phyloP scores from a whole-genome alignment of 2,329 filamentous ascomycete species.

The Pseudogymnoascus sp. region DNA sequence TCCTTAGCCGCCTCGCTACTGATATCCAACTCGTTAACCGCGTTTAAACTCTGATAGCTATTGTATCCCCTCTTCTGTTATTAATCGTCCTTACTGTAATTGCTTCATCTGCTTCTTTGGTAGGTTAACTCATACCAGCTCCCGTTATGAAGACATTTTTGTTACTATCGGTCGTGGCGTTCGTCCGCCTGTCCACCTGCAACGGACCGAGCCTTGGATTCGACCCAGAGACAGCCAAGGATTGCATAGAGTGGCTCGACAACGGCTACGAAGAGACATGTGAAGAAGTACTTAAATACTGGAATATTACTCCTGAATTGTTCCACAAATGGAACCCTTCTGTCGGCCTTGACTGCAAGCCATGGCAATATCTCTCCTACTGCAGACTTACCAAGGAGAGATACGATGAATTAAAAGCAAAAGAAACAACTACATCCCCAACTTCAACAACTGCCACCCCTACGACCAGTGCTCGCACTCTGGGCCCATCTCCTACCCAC shows the following conservation, averaged over 20 bases:
- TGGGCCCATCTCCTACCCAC: background rate
- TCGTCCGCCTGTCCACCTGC: background rate
- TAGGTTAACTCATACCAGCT: background rate
- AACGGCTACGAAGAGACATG: background rate
- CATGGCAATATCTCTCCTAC: background rate
- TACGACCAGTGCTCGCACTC: background rate
- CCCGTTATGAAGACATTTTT: background rate
- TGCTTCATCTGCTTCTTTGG: background rate
- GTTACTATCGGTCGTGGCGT: background rate
- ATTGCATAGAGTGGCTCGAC: background rate
- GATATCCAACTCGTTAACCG: too few species aligned
- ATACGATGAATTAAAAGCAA: background rate
- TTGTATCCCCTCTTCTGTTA: background rate
- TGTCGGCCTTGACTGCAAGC: background rate
- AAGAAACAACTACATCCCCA: background rate
- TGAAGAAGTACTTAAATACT: background rate
- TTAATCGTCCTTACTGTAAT: background rate
- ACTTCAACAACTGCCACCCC: background rate
- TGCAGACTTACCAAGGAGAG: background rate
- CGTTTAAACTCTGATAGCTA: too few species aligned
- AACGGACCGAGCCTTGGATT: background rate
- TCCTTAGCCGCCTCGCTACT: too few species aligned
- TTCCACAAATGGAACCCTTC: conserved; percentile 5
- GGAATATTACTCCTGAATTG: background rate
- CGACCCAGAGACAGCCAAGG: background rate